These are phyloP conservation scores for Torulaspora delbrueckii DNA, from an alignment of 805 yeast species.

Conservation along the genomic window DNA sequence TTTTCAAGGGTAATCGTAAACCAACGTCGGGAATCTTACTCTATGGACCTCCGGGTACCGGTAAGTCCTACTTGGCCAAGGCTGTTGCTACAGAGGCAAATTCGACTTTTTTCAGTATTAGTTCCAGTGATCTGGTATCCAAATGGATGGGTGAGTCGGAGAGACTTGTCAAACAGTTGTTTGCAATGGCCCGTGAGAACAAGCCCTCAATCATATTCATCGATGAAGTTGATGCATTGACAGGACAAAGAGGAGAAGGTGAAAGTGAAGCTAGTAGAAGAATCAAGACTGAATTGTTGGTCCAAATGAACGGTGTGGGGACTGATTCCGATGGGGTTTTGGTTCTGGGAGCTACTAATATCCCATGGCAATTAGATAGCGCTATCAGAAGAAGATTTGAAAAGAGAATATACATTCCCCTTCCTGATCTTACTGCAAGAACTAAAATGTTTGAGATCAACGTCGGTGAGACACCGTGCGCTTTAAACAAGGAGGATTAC, in stretches of 20 bases:
- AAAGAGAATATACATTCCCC: constrained; percentile 86
- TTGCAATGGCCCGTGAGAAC: constrained; percentile 92
- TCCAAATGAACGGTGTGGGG: constrained; percentile 99
- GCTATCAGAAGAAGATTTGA: constrained; percentile 97
- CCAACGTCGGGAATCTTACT: constrained; percentile 87
- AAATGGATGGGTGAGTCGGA: constrained; percentile 99
- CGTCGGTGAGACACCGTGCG: constrained; percentile 85
- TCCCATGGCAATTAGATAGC: constrained; percentile 98
- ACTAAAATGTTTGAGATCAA: constrained; percentile 91
- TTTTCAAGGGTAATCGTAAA: constrained; percentile 89
- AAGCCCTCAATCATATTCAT: constrained; percentile 94
- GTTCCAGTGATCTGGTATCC: constrained; percentile 92
- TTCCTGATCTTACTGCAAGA: constrained; percentile 92
- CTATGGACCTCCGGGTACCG: constrained; percentile 96
- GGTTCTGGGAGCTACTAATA: constrained; percentile 95
- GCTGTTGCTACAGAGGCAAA: constrained; percentile 99
- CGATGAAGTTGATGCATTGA: constrained; percentile 95
- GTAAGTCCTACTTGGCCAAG: constrained; percentile 93
- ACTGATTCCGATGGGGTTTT: constrained; percentile 88
- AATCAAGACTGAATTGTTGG: constrained; percentile 90
- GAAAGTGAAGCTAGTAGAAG: constrained; percentile 95
- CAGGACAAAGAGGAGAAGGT: constrained; percentile 98
- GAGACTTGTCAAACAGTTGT: constrained; percentile 89
- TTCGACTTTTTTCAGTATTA: constrained; percentile 91
- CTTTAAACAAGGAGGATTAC: constrained; percentile 66